These are phyloP conservation scores for Aureobasidium sp. DNA, from an alignment of 2,329 filamentous ascomycete genomes.

Conservation along the genomic window DNA sequence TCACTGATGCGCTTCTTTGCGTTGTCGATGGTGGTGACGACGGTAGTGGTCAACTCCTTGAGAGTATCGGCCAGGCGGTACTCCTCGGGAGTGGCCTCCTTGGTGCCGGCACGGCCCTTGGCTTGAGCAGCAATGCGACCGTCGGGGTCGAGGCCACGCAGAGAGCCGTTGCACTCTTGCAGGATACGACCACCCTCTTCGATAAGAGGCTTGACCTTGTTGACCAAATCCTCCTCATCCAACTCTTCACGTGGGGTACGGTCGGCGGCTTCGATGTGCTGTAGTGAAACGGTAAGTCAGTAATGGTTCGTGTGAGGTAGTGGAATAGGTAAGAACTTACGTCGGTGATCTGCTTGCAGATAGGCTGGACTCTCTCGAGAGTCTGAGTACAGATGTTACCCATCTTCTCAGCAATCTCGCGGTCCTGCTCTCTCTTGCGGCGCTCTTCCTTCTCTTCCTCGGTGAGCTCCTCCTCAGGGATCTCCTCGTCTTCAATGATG, in stretches of 20 bases:
- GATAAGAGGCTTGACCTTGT: constrained; percentile 78
- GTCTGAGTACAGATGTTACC: constrained; percentile 65
- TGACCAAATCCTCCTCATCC: constrained; percentile 82
- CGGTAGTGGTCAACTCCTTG: constrained; percentile 76
- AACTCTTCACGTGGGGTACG: constrained; percentile 77
- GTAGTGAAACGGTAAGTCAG: constrained; percentile 24
- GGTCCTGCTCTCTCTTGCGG: constrained; percentile 56
- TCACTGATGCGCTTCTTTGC: constrained; percentile 82
- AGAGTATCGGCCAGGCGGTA: constrained; percentile 75
- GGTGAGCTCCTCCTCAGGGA: constrained; percentile 52
- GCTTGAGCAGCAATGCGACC: constrained; percentile 78
- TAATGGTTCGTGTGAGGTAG: constrained; percentile 12
- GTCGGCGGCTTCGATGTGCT: constrained; percentile 75
- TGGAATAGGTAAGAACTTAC: constrained; percentile 39
- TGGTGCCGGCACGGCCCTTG: constrained; percentile 69
- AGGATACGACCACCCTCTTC: constrained; percentile 79
- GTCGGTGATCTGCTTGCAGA: constrained; percentile 79
- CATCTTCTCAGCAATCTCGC: constrained; percentile 72
- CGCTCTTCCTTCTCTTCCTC: constrained; percentile 47
- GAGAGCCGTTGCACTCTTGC: constrained; percentile 76
- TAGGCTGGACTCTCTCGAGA: constrained; percentile 74
- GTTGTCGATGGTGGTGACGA: constrained; percentile 77
- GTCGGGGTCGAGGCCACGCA: constrained; percentile 83
- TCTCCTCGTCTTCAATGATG: constrained; percentile 50
- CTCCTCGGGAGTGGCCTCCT: constrained; percentile 75